Evolutionary conservation across 2,329 filamentous ascomycete genomes (phyloP), one percentile per base, ranked within the genome.

Genomic region (Xylariales sp.): DNA sequence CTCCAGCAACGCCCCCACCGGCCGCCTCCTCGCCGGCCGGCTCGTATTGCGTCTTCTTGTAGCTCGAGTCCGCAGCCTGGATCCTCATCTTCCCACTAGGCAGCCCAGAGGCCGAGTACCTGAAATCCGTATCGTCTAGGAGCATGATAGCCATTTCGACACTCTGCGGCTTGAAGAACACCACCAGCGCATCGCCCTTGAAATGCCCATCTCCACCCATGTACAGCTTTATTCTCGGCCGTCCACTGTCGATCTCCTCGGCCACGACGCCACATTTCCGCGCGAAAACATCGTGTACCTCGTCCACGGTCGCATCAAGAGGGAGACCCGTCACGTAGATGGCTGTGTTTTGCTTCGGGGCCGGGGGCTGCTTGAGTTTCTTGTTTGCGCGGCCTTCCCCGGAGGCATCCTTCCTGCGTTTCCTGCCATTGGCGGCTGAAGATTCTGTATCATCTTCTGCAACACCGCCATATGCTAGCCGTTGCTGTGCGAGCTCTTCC

Each of bases 141-240:
- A 93, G 73, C 68, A 83, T 80, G 50, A 91, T 86, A 32, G 88
- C 88, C 68, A 89, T 84, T 31, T 85, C 71, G 44, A 98, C 91
- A n/a, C 87, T 94, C 58, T 95, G 89, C 0, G 89, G 86, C 53
- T 93, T 88, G 75, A 95, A 96, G 67, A 94, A 98, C 25, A 97
- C 87, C 41, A 98, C 73, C 22, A 98, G 74, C 3, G 88, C 90
- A 59, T 97, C 90, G 46, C 93, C 93, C 60, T 96, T 97, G 73
- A 95, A 95, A 12, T 80, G 78, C 15, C 89, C 93, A 1, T 82
- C 66, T 1, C 85, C 80, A 59, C 96, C 83, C 15, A 73, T 80
- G 66, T 98, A 98, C 63, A 98, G 80, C 68, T 95, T 97, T 65
- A 98, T 91, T 27, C 93, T 84, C 32, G 88, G 88, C 33, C 82